These are phyloP conservation scores for Thalassiosira delicatula DNA, from an alignment of 352 stramenopile species.

Conservation along the genomic window DNA sequence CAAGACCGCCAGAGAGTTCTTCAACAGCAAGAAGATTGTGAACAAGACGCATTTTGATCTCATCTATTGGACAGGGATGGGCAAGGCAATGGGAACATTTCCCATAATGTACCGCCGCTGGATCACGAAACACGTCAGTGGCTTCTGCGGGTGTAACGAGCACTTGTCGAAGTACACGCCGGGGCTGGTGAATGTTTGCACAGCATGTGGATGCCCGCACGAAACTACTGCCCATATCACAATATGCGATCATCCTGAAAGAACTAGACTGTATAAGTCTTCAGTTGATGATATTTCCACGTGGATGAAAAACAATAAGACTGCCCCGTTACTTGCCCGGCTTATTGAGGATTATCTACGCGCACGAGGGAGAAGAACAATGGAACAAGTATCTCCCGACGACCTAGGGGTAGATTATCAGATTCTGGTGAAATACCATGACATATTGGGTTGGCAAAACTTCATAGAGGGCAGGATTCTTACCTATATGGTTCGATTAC, in stretches of 20 bases:
- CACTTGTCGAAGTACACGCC: not conserved
- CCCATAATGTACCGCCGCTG: conserved; percentile 24
- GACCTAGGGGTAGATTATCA: not conserved
- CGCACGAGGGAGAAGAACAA: not conserved
- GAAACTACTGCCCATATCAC: conserved; percentile 9
- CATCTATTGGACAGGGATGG: conserved; percentile 23
- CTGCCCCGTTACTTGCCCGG: not conserved
- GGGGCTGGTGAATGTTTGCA: not conserved
- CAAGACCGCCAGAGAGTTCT: not conserved
- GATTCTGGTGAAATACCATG: not conserved
- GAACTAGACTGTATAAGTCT: not conserved
- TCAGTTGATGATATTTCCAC: not conserved
- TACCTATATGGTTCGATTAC: not conserved
- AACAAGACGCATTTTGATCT: conserved; percentile 11
- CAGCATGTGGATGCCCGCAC: not conserved
- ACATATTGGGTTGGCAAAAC: not conserved
- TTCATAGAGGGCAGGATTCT: not conserved
- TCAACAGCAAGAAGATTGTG: not conserved
- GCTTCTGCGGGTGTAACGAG: conserved; percentile 19
- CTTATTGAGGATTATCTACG: not conserved
- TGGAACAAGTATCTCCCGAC: not conserved
- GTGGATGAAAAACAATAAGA: not conserved
- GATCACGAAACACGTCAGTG: conserved; percentile 25
- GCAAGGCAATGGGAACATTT: not conserved
- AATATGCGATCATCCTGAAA: not conserved